phyloP scores from a whole-genome alignment of 2,329 filamentous ascomycete species.

The Alternaria ventricosa region DNA sequence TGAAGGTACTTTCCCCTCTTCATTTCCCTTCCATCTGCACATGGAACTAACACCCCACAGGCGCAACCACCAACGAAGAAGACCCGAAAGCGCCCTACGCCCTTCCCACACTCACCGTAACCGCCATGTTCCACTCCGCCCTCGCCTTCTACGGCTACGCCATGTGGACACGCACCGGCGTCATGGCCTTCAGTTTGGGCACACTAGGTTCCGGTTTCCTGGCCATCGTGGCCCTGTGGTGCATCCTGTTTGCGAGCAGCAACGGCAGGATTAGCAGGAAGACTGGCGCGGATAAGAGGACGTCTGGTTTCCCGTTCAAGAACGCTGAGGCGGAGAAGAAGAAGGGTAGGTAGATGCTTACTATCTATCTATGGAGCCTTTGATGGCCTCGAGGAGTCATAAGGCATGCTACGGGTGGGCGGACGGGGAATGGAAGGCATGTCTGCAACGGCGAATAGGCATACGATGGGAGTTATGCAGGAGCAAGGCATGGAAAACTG shows the following conservation, averaged over 20 bases:
- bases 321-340: constrained; percentile 64
- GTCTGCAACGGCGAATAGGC: background rate
- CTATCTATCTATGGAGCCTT: background rate
- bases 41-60: constrained; percentile 21
- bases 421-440: background rate
- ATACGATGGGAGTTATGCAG: background rate
- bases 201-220: constrained; percentile 64
- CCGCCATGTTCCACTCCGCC: constrained; percentile 69
- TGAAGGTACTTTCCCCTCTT: constrained; percentile 29
- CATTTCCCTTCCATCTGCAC: too few relatives aligned
- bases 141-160: constrained; percentile 67
- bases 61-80: constrained; percentile 42
- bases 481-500: background rate
- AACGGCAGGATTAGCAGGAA: constrained; percentile 65
- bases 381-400: background rate
- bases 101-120: constrained; percentile 69
- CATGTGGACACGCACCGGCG: constrained; percentile 64
- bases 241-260: constrained; percentile 63
- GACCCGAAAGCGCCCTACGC: constrained; percentile 58
- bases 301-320: constrained; percentile 69
- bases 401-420: background rate
- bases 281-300: constrained; percentile 72
- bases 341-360: constrained; percentile 43
- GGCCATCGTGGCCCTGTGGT: constrained; percentile 70
- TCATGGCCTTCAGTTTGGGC: constrained; percentile 67